phyloP scores from a whole-genome alignment of 2,329 filamentous ascomycete species.

The Epichloe amarillans region DNA sequence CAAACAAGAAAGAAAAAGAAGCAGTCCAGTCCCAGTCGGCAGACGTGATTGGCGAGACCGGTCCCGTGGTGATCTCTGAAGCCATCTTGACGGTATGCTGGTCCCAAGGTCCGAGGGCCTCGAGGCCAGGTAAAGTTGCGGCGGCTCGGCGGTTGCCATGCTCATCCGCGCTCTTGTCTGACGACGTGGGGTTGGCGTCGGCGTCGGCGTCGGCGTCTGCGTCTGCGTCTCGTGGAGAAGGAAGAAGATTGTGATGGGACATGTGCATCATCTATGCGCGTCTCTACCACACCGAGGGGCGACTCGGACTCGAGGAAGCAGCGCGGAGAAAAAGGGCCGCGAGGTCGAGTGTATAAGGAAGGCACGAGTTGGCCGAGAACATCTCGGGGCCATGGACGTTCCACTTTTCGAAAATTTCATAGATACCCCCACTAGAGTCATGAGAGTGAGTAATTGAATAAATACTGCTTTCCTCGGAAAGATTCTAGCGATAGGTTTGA shows the following conservation, averaged over 20 bases:
- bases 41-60: background rate
- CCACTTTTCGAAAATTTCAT: too few relatives aligned
- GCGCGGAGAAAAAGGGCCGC: background rate
- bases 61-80: background rate
- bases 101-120: too few relatives aligned
- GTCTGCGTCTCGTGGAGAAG: constrained; percentile 1
- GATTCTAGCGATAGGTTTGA: too few relatives aligned
- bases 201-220: too few relatives aligned
- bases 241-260: constrained; percentile 5
- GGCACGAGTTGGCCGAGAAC: too few relatives aligned
- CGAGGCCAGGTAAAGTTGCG: background rate
- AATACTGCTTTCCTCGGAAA: too few relatives aligned
- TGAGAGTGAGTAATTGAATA: too few relatives aligned
- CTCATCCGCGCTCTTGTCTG: background rate
- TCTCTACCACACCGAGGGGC: background rate
- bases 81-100: background rate
- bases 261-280: constrained; percentile 1
- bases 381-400: too few relatives aligned
- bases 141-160: background rate
- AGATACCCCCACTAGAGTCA: too few relatives aligned
- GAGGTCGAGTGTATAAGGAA: background rate
- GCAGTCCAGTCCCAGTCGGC: constrained; percentile 6
- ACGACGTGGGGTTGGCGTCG: background rate
- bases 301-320: background rate
- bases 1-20: constrained; percentile 5